These are phyloP conservation scores for Spathaspora arborariae DNA, from an alignment of 805 yeast genomes.

Conservation along the genomic window DNA sequence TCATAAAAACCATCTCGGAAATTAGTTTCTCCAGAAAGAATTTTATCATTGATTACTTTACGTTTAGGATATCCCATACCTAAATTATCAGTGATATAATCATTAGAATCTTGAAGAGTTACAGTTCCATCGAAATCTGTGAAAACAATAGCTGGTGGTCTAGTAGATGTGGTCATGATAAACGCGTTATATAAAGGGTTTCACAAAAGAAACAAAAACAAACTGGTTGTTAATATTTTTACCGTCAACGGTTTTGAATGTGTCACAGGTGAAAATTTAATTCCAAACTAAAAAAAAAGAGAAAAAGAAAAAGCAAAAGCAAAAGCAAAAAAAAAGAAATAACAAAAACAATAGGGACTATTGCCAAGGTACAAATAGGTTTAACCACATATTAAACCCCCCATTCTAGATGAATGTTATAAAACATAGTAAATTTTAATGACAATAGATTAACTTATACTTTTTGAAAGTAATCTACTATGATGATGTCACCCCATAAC, in stretches of 20 bases:
- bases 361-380: too few species aligned
- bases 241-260: too few species aligned
- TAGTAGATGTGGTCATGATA: constrained; percentile 11
- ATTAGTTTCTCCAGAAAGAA: constrained; percentile 61
- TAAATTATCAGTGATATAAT: constrained; percentile 78
- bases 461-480: neutral
- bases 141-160: constrained; percentile 70
- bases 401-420: too few species aligned
- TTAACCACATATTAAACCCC: too few species aligned
- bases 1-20: constrained; percentile 80
- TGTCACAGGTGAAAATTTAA: too few species aligned
- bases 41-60: constrained; percentile 61
- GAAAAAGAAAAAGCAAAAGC: too few species aligned
- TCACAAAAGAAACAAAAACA: neutral
- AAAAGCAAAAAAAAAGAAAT: too few species aligned
- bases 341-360: too few species aligned
- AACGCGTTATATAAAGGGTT: neutral
- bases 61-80: constrained; percentile 81
- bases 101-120: constrained; percentile 92
- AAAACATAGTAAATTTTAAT: too few species aligned
- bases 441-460: too few species aligned
- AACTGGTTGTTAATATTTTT: too few species aligned
- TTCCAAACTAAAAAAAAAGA: too few species aligned
- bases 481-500: neutral
- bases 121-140: constrained; percentile 99